These are phyloP conservation scores for Neonectria sp. DNA, from an alignment of 2,329 filamentous ascomycete species.

Conservation along the genomic window DNA sequence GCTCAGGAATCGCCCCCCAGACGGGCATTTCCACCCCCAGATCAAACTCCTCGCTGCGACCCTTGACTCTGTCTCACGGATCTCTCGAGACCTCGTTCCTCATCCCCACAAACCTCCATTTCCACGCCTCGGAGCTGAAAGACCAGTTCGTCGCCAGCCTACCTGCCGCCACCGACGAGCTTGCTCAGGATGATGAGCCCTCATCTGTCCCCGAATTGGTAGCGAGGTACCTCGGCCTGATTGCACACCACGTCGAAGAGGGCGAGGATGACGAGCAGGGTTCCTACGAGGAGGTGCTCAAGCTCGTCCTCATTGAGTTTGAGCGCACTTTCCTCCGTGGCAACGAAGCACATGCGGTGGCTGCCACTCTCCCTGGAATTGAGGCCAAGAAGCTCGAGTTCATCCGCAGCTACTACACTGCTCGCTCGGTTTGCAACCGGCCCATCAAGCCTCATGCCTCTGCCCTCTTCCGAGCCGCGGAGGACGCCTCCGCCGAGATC, in stretches of 20 bases:
- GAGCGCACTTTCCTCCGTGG: conserved; percentile 94
- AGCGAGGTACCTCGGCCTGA: conserved; percentile 91
- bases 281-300: conserved; percentile 93
- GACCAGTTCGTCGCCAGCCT: conserved; percentile 89
- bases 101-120: conserved; percentile 95
- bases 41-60: conserved; percentile 92
- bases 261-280: conserved; percentile 91
- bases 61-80: conserved; percentile 91
- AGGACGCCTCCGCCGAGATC: conserved; percentile 85
- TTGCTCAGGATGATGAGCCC: conserved; percentile 98
- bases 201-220: conserved; percentile 95
- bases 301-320: conserved; percentile 94
- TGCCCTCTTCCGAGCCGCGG: conserved; percentile 89
- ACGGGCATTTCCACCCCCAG: conserved; percentile 98
- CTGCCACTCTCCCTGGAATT: conserved; percentile 89
- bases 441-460: conserved; percentile 94
- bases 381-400: conserved; percentile 92
- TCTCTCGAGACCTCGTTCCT: conserved; percentile 97
- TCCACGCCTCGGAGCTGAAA: conserved; percentile 94
- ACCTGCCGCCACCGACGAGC: conserved; percentile 93
- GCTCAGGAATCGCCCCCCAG: conserved; percentile 85
- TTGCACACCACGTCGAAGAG: conserved; percentile 90
- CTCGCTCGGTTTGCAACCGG: conserved; percentile 85
- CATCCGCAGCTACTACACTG: conserved; percentile 92
- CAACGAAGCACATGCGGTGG: conserved; percentile 96